These are phyloP conservation scores for Delitschia confertaspora DNA, from an alignment of 495 filamentous ascomycete species.

Conservation along the genomic window DNA sequence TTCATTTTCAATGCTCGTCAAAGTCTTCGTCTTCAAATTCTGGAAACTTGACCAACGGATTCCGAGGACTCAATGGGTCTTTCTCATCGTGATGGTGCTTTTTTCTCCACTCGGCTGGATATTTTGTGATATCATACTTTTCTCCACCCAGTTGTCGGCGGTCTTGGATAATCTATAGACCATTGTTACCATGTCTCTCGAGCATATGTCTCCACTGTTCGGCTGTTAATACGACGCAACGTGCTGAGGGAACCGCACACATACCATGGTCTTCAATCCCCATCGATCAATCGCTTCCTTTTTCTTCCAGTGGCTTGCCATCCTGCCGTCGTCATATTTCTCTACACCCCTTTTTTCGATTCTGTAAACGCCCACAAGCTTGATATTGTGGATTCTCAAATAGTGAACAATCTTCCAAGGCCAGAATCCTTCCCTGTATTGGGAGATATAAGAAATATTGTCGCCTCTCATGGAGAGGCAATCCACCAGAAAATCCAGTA, in stretches of 20 bases:
- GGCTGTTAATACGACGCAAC: neutral
- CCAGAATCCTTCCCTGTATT: conserved; percentile 4
- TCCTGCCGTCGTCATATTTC: neutral
- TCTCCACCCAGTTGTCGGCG: conserved; percentile 5
- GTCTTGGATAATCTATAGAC: neutral
- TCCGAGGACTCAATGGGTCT: conserved; percentile 5
- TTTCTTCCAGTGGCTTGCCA: conserved; percentile 6
- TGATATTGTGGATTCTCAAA: conserved; percentile 3
- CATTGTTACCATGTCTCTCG: neutral
- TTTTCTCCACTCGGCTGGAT: neutral
- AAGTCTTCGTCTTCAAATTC: no score
- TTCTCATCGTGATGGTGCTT: conserved; percentile 8
- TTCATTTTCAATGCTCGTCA: no score
- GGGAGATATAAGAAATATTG: neutral
- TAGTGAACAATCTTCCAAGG: conserved; percentile 6
- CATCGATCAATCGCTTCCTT: conserved; percentile 1
- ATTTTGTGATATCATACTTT: conserved; percentile 5
- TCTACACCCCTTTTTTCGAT: neutral
- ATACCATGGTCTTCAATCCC: conserved; percentile 4
- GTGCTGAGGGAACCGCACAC: neutral
- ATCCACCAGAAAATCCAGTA: conserved; percentile 1
- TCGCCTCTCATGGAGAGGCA: neutral
- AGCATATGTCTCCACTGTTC: neutral
- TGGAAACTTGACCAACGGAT: no score
- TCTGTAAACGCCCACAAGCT: conserved; percentile 3